Base-by-base conservation (phyloP, 169 alveolate genomes). In the Plasmodium sp. region DNA sequence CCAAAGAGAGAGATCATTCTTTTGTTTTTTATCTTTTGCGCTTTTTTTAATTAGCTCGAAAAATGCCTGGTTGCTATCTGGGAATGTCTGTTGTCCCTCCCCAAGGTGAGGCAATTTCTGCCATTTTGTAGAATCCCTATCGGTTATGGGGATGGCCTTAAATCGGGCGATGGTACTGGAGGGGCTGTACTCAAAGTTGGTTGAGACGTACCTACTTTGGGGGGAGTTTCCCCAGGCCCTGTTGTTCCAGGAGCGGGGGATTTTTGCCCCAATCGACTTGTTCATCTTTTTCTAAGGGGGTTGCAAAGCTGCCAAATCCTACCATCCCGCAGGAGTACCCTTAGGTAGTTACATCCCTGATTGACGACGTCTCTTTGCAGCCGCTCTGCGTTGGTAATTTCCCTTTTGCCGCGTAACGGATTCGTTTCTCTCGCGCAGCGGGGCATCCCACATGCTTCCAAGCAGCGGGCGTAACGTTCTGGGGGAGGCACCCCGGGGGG, bases 181-280 rank as follows among this genome's bases (percentile, higher is more conserved):
- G 16, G 93, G 80, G 62, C 93, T 74, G 67, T 84, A 84, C 14
- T 84, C 84, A 84, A 84, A 84, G 34, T 84, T 84, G 54, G 54
- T 39, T 33, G 80, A 33, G 22, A 16, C 54, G 73, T 73, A 84
- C 36, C 58, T 74, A 33, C 16, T 73, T 73, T 73, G 74, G n/a
- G 51, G 7, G 16, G n/a, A 31, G 45, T 27, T 48, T 84, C 33
- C 10, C 54, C 22, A 43, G 10, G 31, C 36, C 74, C 2, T 39
- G 31, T 73, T 58, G 39, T 73, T 43, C 77, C 41, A 45, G 22
- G 10, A 4, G 14, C 27, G 41, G 9, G 48, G 6, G n/a, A 39
- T 31, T 84, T 84, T 33, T 39, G 54, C 31, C 80, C 51, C 75
- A 43, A 36, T 31, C 14, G 62, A 43, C 16, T 51, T 27, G 31